These are phyloP conservation scores for Limnomonas spitsbergensis DNA, from an alignment of 139 green algal species.

Conservation along the genomic window DNA sequence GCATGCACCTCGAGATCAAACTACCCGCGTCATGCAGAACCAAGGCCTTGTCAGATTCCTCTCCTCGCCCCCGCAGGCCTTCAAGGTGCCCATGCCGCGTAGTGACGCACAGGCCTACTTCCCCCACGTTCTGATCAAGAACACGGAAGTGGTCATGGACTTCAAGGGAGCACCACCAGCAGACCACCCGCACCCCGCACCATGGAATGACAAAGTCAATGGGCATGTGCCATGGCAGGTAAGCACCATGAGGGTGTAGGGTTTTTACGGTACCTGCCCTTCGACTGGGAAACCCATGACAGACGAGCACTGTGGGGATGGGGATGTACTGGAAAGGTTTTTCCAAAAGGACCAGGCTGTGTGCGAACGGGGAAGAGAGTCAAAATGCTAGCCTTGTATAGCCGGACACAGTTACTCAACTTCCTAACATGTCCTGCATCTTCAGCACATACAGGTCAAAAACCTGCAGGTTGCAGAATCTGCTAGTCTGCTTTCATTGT, in stretches of 20 bases:
- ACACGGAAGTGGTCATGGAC: slow-evolving; percentile 35
- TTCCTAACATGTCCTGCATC: too few species aligned
- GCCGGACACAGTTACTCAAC: too few species aligned
- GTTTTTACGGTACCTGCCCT: not conserved
- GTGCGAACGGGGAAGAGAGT: too few species aligned
- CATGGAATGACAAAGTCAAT: not conserved
- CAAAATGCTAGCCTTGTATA: too few species aligned
- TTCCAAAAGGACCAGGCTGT: not conserved
- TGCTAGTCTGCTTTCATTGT: too few species aligned
- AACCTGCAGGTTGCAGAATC: too few species aligned
- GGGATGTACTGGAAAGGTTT: not conserved
- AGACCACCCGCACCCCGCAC: not conserved
- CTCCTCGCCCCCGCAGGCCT: too few species aligned
- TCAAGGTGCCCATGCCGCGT: not conserved
- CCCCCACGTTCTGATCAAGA: slow-evolving; percentile 54
- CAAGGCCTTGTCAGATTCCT: too few species aligned
- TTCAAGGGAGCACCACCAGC: slow-evolving; percentile 29
- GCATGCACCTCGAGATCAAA: too few species aligned
- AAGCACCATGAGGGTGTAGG: not conserved
- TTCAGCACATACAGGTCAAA: too few species aligned
- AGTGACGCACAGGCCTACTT: slow-evolving; percentile 34
- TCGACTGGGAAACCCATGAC: not conserved
- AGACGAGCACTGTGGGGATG: not conserved
- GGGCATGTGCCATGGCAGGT: slow-evolving; percentile 23
- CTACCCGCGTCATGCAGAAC: too few species aligned